These are phyloP conservation scores for Heterococcus sp. DNA, from an alignment of 108 stramenopile species.

Conservation along the genomic window DNA sequence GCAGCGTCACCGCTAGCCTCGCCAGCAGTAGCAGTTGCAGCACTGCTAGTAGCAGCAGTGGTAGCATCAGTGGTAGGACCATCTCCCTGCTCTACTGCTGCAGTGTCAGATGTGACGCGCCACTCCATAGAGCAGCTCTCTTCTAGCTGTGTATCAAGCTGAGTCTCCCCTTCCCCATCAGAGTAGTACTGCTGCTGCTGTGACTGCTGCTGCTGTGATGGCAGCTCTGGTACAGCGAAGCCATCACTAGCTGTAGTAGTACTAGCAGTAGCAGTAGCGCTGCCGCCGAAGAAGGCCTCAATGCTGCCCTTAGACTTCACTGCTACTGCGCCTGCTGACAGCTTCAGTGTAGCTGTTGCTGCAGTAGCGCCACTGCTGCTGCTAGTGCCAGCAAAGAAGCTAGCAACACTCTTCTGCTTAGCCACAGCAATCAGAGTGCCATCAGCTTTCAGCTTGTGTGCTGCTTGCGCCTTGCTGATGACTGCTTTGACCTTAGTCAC, in stretches of 20 bases:
- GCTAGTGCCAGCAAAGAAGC: not conserved
- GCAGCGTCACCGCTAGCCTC: not conserved
- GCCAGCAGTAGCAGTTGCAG: not conserved
- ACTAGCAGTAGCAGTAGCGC: not conserved
- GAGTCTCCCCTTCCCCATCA: not conserved
- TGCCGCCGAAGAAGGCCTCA: slow-evolving; percentile 24
- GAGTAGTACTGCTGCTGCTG: not conserved
- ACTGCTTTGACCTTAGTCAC: too few species aligned
- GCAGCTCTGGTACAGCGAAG: not conserved
- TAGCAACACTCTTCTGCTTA: slow-evolving; percentile 7
- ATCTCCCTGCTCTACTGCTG: not conserved
- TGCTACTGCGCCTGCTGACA: not conserved
- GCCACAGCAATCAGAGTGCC: slow-evolving; percentile 11
- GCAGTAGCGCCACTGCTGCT: not conserved
- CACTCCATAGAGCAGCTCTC: not conserved
- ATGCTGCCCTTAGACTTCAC: slow-evolving; percentile 9
- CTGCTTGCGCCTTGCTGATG: too few species aligned
- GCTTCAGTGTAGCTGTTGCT: not conserved
- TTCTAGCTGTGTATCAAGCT: not conserved
- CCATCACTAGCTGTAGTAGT: not conserved
- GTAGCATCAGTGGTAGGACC: not conserved
- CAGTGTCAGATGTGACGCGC: not conserved
- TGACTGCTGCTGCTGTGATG: not conserved
- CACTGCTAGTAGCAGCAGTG: not conserved
- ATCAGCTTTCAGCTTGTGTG: not conserved